Evolutionary conservation across 345 rosid genomes (phyloP), one percentile per base, ranked within the genome.

Genomic region (Citrus hindsii): DNA sequence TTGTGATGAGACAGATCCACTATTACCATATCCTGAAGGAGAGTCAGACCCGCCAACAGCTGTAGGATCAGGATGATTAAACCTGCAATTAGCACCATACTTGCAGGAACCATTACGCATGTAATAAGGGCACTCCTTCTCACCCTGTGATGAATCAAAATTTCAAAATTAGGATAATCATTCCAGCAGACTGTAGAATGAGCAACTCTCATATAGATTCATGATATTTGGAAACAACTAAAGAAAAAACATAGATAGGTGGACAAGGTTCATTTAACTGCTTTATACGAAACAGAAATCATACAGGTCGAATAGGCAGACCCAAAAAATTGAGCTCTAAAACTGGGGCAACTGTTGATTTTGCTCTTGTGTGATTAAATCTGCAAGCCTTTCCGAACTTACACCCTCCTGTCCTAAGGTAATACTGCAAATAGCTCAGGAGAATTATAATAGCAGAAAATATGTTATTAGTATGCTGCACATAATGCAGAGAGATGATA

Each of bases 41-140:
- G 87, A 80, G 35, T 91, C 93, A 62, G 80, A 80, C 46, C 83
- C 89, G 75, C 89, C 88, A 1, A 82, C 83, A 81, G 84, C 78
- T 19, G 91, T 84, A 35, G 98, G 98, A 84, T 96, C 97, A 22
- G 99, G 99, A 90, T 96, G 99, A 83, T 91, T 89, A 78, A 90
- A 96, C 82, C 82, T 90, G 91, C 99, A 96, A 82, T 79, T 90
- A 67, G 90, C 79, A 71, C 92, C 97, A 83, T 69, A 96, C 80
- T 92, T 96, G 89, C 99, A 96, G 79, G 98, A 92, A 75, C 94
- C 98, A 81, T 86, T 92, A 58, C 95, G 97, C 98, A 96, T 96
- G 85, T 91, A 96, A 86, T 82, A 94, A 8, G 88, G 94, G 73
- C 99, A 94, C 79, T 96, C 98, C 77, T 73, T 86, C 85, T 87